phyloP scores from a whole-genome alignment of 768 basidiomycete genomes.

The Rhodotorula sphaerocarpa region DNA sequence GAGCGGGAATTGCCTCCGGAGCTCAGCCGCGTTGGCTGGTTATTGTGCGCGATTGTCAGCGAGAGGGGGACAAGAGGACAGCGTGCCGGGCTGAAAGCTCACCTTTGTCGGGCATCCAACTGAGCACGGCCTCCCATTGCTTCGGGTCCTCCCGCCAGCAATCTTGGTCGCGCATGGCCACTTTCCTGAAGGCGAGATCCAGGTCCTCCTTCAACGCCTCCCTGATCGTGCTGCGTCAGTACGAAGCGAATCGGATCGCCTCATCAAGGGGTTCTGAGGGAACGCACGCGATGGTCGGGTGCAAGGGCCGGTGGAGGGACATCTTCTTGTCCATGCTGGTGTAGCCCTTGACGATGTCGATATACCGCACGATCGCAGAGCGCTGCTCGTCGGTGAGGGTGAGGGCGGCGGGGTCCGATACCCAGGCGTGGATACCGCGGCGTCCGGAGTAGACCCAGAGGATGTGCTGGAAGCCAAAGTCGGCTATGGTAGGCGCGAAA shows the following conservation, averaged over 20 bases:
- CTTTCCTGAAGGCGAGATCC: constrained; percentile 53
- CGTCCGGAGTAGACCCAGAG: constrained; percentile 99
- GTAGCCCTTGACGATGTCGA: constrained; percentile 73
- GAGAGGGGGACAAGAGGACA: too few relatives aligned
- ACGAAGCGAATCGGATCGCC: too few relatives aligned
- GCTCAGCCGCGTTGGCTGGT: neutral
- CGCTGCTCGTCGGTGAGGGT: constrained; percentile 85
- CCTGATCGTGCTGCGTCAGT: too few relatives aligned
- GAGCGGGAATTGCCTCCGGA: neutral
- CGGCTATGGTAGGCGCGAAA: constrained; percentile 46
- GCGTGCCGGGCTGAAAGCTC: too few relatives aligned
- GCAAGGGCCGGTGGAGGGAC: constrained; percentile 58
- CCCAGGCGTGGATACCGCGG: constrained; percentile 96
- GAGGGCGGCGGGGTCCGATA: constrained; percentile 80
- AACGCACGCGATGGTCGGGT: constrained; percentile 67
- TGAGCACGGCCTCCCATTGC: constrained; percentile 66
- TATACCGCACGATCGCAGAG: constrained; percentile 71
- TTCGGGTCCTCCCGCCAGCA: constrained; percentile 58
- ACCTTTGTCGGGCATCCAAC: constrained; percentile 62
- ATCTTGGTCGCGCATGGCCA: constrained; percentile 75
- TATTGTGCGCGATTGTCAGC: neutral
- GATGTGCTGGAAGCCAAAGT: constrained; percentile 82
- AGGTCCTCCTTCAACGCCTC: too few relatives aligned
- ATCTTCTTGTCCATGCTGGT: constrained; percentile 75
- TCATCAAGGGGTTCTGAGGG: too few relatives aligned